These are phyloP conservation scores for Verticillium klebahnii DNA, from an alignment of 2,329 filamentous ascomycete genomes.

Conservation along the genomic window DNA sequence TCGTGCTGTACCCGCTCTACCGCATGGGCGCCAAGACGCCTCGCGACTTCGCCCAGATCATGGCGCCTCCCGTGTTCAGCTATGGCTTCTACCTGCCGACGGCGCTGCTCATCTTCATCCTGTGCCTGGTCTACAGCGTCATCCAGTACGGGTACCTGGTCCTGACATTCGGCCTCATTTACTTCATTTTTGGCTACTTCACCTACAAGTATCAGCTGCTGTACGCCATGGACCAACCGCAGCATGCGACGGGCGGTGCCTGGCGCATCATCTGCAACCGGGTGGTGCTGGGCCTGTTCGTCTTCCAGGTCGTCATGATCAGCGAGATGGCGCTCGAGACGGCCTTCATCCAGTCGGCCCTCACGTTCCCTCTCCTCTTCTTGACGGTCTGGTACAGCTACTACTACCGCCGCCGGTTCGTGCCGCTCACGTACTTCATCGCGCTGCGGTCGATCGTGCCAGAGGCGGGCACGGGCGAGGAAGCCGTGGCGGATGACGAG, in stretches of 20 bases:
- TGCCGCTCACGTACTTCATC: conserved; percentile 88
- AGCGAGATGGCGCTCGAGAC: conserved; percentile 73
- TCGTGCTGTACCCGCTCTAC: conserved; percentile 77
- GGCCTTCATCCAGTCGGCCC: conserved; percentile 67
- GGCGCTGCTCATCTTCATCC: conserved; percentile 86
- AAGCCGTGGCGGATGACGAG: conserved; percentile 30
- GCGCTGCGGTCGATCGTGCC: conserved; percentile 76
- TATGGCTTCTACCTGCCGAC: conserved; percentile 96
- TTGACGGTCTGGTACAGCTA: conserved; percentile 87
- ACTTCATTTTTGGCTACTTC: conserved; percentile 79
- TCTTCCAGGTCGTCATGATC: conserved; percentile 89
- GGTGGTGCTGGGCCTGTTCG: conserved; percentile 75
- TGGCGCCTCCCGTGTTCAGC: conserved; percentile 80
- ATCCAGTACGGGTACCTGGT: conserved; percentile 76
- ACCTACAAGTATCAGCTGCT: conserved; percentile 96
- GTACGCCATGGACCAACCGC: conserved; percentile 96
- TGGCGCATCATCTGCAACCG: conserved; percentile 98
- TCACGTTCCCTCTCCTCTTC: conserved; percentile 71
- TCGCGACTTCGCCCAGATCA: conserved; percentile 78
- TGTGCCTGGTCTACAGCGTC: conserved; percentile 92
- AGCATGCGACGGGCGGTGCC: conserved; percentile 86
- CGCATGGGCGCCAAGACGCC: conserved; percentile 79
- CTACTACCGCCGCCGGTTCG: conserved; percentile 75
- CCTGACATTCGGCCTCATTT: conserved; percentile 75
- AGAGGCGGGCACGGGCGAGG: conserved; percentile 33